Evolutionary conservation across 2,329 filamentous ascomycete species (phyloP).

Genomic region (Penicillium sp.): DNA sequence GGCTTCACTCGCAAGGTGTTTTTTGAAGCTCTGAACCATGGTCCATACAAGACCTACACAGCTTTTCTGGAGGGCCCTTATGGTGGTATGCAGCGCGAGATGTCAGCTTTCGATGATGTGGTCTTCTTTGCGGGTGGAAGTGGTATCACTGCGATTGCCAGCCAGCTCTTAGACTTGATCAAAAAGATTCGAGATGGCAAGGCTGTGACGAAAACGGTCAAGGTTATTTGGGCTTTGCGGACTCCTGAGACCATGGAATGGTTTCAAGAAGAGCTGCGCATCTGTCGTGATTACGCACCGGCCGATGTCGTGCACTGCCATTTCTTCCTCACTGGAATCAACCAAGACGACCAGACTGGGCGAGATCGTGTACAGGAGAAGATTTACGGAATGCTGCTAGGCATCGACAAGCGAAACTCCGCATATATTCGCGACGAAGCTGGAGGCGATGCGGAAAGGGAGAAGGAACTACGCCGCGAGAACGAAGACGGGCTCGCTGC

Average conservation of each 20-base stretch:
- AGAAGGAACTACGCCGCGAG: slow-evolving; percentile 74
- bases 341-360: slow-evolving; percentile 59
- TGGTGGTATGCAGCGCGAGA: slow-evolving; percentile 84
- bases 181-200: slow-evolving; percentile 95
- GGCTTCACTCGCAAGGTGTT: slow-evolving; percentile 85
- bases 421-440: slow-evolving; percentile 79
- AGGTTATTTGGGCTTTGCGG: slow-evolving; percentile 92
- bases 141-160: slow-evolving; percentile 89
- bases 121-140: slow-evolving; percentile 91
- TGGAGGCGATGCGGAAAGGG: slow-evolving; percentile 71
- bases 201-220: slow-evolving; percentile 83
- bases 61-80: slow-evolving; percentile 94
- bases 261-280: slow-evolving; percentile 92
- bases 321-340: slow-evolving; percentile 85
- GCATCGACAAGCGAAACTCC: slow-evolving; percentile 82
- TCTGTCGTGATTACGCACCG: slow-evolving; percentile 85
- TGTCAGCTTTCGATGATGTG: slow-evolving; percentile 90
- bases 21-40: slow-evolving; percentile 77
- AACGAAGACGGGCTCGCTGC: slow-evolving; percentile 82
- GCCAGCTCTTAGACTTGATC: slow-evolving; percentile 87
- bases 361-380: slow-evolving; percentile 79
- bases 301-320: slow-evolving; percentile 87
- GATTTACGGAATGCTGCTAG: slow-evolving; percentile 81
- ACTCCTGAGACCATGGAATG: slow-evolving; percentile 92
- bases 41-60: slow-evolving; percentile 85